Base-by-base conservation (phyloP, 805 yeast species). In the Vanderwaltozyma verrucispora region DNA sequence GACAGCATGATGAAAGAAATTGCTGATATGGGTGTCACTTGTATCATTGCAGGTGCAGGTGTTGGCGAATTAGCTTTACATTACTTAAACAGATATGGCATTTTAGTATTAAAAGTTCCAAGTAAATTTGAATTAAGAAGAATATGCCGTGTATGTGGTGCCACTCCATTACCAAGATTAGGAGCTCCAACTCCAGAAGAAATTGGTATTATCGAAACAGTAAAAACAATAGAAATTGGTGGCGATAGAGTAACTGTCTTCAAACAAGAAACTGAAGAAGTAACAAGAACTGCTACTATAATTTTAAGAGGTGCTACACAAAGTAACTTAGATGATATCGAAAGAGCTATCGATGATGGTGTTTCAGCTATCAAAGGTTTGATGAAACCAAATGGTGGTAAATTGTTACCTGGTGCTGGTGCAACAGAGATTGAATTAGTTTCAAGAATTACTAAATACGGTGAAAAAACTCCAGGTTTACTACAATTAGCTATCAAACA, bases 291-390 rank as follows among this genome's bases (percentile, higher is more conserved):
- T 4, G 78, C 97, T 13, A 92, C 98, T 8, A 87, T 92, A 51
- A 80, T 92, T 33, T 68, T 92, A 38, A 76, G 98, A 62, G 98
- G 98, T 39, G 98, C 98, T 30, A 92, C 98, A 6, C 89, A 86
- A 62, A 88, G 85, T 64, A 76, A 73, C 58, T 67, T 92, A 57
- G 98, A 92, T 55, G 97, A 92, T 59, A 75, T 92, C 42, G 98
- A 92, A 68, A 77, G 98, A 55, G 95, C 97, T 35, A 85, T 92
- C 45, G 97, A 92, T 57, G 98, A 92, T 54, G 96, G 97, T 55
- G 95, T 92, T 33, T 75, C 85, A 42, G 84, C 94, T 24, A 76
- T 89, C 49, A 92, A 92, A 65, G 88, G 96, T 1, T 69, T 92
- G 46, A 72, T 89, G 50, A 82, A 80, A 62, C 89, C 83, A 57